Evolutionary conservation across 2,329 filamentous ascomycete genomes (phyloP).

Genomic region (Epichloe aotearoae): DNA sequence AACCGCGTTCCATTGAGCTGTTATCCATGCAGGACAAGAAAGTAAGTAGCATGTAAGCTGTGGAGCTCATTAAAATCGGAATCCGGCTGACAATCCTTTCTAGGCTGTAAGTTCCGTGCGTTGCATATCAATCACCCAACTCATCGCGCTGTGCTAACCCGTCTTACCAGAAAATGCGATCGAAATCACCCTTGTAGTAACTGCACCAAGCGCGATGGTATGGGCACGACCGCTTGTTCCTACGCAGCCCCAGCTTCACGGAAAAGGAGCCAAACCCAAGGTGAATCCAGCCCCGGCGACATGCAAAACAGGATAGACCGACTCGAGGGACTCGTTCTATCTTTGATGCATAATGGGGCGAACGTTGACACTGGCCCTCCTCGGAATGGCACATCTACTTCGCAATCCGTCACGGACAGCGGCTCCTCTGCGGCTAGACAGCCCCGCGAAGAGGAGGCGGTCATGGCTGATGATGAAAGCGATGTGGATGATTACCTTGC

Average conservation of each 20-base stretch:
- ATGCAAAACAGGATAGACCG: constrained; percentile 98
- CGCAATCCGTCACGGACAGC: constrained; percentile 28
- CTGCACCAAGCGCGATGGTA: constrained; percentile 80
- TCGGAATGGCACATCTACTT: constrained; percentile 20
- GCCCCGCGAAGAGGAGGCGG: constrained; percentile 42
- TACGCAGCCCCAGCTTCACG: constrained; percentile 61
- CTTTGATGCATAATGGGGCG: constrained; percentile 79
- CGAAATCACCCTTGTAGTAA: constrained; percentile 85
- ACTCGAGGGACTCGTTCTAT: constrained; percentile 81
- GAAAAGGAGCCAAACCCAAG: constrained; percentile 60
- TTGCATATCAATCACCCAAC: background rate
- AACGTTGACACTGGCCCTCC: constrained; percentile 29
- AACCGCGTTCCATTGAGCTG: constrained; percentile 89
- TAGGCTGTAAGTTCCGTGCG: constrained; percentile 23
- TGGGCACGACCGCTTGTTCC: constrained; percentile 66
- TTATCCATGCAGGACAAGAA: constrained; percentile 79
- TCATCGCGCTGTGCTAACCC: background rate
- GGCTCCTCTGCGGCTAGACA: constrained; percentile 30
- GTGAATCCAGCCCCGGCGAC: constrained; percentile 61
- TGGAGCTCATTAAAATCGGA: too few species aligned
- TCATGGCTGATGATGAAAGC: constrained; percentile 45
- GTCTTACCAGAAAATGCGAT: constrained; percentile 69
- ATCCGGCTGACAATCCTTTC: constrained; percentile 8
- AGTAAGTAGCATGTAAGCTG: constrained; percentile 37
- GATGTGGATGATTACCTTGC: constrained; percentile 57